Evolutionary conservation across 192 early-diverging fungal genomes (phyloP), one percentile per base, ranked within the genome.

Genomic region (Martensiomyces pterosporus): DNA sequence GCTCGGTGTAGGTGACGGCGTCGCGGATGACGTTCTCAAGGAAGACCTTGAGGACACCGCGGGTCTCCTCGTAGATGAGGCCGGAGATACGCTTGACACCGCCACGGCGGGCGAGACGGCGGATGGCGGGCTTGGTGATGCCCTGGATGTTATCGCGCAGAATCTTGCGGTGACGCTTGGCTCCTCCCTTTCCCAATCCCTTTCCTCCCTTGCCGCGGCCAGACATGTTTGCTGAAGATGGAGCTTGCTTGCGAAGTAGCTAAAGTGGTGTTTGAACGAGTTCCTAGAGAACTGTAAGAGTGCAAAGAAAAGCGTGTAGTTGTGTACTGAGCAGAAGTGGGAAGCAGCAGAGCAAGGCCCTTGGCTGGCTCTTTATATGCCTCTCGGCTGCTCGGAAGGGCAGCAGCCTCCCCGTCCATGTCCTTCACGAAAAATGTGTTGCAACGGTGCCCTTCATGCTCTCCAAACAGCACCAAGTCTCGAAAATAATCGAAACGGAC

Each of bases 61-160:
- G 91, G 75, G 94, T 97, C 80, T 97, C 94, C 72, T 97, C 94
- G 82, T 97, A 97, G 79, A 97, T 97, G 57, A 97, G 91, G 51
- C 94, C 94, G 43, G 91, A 94, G 84, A 97, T 97, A 88, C 94
- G 92, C 90, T 97, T 97, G 83, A 97, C 94, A 86, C 94, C 94
- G 57, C 94, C 94, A 90, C 94, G 90, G 76, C 94, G 91, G 19
- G 94, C 94, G 52, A 97, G 92, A 90, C 94, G 94, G 77, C 92
- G 91, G 70, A 97, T 97, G 49, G 93, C 93, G 41, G 93, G 93
- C 84, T 96, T 96, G 71, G 93, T 96, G 75, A 96, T 96, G 56
- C 93, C 89, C 79, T 82, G 72, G 58, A n/a, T 39, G 87, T 98
- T 98, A 68, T 98, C 95, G 66, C 95, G 90, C 64, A 98, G 86